Conservation (phyloP, 2,329 filamentous ascomycete genomes). For the Byssochlamys sp. region DNA sequence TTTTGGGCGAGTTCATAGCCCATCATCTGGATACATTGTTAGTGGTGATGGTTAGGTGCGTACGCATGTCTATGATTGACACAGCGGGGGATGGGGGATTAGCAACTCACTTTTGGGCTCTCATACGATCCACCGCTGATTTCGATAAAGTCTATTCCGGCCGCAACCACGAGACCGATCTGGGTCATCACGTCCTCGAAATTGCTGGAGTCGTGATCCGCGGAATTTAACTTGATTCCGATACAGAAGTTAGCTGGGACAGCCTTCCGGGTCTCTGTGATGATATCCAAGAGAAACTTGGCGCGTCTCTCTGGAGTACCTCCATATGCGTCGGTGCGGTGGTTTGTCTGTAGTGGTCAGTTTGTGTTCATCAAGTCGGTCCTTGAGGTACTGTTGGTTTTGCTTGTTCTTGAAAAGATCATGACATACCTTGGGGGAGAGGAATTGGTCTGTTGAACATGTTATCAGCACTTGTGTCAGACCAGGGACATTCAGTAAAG, state of each 20-base stretch:
- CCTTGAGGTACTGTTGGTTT: neutral
- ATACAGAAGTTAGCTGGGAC: constrained; percentile 37
- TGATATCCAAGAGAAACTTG: constrained; percentile 38
- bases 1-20: constrained; percentile 2
- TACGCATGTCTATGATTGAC: neutral
- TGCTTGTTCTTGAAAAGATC: neutral
- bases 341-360: constrained; percentile 29
- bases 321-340: constrained; percentile 41
- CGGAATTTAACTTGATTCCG: constrained; percentile 44
- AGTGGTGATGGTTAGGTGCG: no score
- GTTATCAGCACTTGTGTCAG: neutral
- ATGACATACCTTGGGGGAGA: constrained; percentile 25
- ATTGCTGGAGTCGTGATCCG: constrained; percentile 32
- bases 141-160: constrained; percentile 54
- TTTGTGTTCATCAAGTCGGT: neutral
- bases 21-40: constrained; percentile 24
- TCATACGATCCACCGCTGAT: constrained; percentile 54
- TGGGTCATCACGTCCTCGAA: constrained; percentile 48
- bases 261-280: constrained; percentile 32
- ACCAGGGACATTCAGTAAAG: neutral
- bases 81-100: no score
- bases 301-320: constrained; percentile 38
- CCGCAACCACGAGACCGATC: constrained; percentile 35
- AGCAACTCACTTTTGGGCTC: constrained; percentile 35
- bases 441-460: constrained; percentile 19